Evolutionary conservation across 176 grass and related monocot species (phyloP).

Genomic region (Oryza rufipogon): DNA sequence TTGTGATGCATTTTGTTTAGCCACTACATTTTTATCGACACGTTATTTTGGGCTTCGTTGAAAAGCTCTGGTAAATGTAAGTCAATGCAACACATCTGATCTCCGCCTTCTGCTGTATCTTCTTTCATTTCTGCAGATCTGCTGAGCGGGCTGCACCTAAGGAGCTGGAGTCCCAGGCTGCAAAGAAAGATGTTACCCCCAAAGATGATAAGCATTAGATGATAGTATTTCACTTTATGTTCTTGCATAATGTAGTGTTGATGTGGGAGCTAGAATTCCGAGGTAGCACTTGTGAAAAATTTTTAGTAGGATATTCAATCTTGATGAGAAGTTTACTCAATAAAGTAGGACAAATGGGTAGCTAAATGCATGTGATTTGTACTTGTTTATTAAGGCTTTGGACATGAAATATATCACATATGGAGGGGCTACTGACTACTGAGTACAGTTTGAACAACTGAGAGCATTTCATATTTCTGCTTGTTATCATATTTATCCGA

Average conservation of each 20-base stretch:
- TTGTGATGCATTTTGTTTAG: background rate
- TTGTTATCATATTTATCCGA: background rate
- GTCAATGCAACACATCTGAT: background rate
- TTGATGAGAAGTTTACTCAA: constrained; percentile 5
- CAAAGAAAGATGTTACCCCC: constrained; percentile 65
- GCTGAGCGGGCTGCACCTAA: constrained; percentile 54
- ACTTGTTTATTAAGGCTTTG: background rate
- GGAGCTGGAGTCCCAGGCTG: constrained; percentile 64
- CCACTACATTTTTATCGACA: background rate
- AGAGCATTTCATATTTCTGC: background rate
- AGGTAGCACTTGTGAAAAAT: constrained; percentile 33
- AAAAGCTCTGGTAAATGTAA: constrained; percentile 8
- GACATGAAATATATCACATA: background rate
- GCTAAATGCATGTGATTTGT: background rate
- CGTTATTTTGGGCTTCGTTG: background rate
- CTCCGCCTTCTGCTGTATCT: background rate
- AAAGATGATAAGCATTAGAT: constrained; percentile 70
- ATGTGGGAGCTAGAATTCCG: constrained; percentile 9
- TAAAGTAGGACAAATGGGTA: constrained; percentile 20
- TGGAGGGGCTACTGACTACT: background rate
- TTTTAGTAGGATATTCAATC: constrained; percentile 32
- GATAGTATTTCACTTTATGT: background rate
- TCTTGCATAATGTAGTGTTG: background rate
- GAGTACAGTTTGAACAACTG: background rate
- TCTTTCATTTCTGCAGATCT: constrained; percentile 54